These are phyloP conservation scores for Ganoderma sinense DNA, from an alignment of 1,284 basidiomycete genomes.

Conservation along the genomic window DNA sequence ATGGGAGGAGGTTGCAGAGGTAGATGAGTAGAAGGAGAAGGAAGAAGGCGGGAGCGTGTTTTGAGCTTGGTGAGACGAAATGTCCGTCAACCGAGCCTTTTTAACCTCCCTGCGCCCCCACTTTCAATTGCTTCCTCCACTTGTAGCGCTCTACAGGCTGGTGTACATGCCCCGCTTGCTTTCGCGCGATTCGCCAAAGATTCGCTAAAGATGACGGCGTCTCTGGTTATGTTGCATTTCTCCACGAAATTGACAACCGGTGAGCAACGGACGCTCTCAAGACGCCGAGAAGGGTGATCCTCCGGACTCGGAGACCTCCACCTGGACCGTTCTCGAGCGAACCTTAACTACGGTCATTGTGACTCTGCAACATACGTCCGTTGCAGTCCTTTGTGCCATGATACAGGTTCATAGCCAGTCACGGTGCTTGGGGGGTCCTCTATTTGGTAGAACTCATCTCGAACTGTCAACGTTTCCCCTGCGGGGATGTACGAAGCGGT, in stretches of 20 bases:
- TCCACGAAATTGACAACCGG: background rate
- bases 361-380: background rate
- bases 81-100: background rate
- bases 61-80: background rate
- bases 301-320: background rate
- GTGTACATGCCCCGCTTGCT: background rate
- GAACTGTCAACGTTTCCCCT: background rate
- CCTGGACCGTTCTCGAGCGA: constrained; percentile 12
- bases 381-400: background rate
- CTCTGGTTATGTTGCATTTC: background rate
- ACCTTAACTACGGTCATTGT: background rate
- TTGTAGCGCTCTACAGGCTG: background rate
- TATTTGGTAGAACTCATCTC: background rate
- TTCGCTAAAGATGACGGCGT: background rate
- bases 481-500: background rate
- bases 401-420: background rate
- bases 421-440: background rate
- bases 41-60: background rate
- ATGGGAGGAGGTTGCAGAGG: background rate
- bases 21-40: background rate
- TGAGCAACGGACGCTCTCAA: background rate
- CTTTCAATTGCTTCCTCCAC: background rate
- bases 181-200: background rate
- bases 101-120: background rate
- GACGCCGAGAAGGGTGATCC: constrained; percentile 6